Percentiles rank a stretch among this genome's conserved stretches.
Evolutionary conservation across 2,329 filamentous ascomycete species (phyloP).

Genomic region (Colletotrichum lindemuthianum): DNA sequence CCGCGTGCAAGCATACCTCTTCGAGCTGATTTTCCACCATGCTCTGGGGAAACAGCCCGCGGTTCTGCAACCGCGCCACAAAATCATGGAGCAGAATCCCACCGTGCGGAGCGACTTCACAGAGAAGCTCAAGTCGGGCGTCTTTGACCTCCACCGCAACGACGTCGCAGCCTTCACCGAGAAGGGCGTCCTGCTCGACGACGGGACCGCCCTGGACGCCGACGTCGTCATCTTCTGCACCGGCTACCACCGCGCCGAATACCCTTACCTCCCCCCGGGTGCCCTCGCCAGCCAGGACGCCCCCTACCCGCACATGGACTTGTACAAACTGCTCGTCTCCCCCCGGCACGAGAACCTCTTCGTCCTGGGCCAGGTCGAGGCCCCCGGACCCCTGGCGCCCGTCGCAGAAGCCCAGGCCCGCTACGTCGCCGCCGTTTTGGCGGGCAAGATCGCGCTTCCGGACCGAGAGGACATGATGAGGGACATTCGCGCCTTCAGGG

Average conservation of each 20-base stretch:
- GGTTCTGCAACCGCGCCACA: constrained; percentile 46
- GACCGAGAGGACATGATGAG: constrained; percentile 40
- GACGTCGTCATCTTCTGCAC: constrained; percentile 62
- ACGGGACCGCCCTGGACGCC: constrained; percentile 50
- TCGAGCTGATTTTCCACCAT: constrained; percentile 44
- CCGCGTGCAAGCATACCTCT: constrained; percentile 42
- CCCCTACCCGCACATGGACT: constrained; percentile 41
- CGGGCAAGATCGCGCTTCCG: constrained; percentile 41
- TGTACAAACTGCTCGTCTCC: constrained; percentile 46
- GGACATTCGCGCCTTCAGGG: constrained; percentile 41
- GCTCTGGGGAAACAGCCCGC: constrained; percentile 45
- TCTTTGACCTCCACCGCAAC: constrained; percentile 46
- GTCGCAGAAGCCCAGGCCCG: constrained; percentile 48
- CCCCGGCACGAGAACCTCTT: constrained; percentile 46
- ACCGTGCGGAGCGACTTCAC: constrained; percentile 44
- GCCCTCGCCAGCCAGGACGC: constrained; percentile 37
- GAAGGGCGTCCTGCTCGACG: constrained; percentile 50
- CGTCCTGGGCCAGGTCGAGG: constrained; percentile 46
- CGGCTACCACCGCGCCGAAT: constrained; percentile 47
- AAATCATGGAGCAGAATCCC: constrained; percentile 46
- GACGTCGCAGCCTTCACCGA: constrained; percentile 42
- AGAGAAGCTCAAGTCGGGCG: constrained; percentile 45
- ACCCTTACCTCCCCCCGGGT: constrained; percentile 43
- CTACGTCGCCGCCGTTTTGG: constrained; percentile 44
- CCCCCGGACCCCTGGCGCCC: constrained; percentile 45